phyloP scores from a whole-genome alignment of 2,329 filamentous ascomycete genomes.

The Phialophora macrospora region DNA sequence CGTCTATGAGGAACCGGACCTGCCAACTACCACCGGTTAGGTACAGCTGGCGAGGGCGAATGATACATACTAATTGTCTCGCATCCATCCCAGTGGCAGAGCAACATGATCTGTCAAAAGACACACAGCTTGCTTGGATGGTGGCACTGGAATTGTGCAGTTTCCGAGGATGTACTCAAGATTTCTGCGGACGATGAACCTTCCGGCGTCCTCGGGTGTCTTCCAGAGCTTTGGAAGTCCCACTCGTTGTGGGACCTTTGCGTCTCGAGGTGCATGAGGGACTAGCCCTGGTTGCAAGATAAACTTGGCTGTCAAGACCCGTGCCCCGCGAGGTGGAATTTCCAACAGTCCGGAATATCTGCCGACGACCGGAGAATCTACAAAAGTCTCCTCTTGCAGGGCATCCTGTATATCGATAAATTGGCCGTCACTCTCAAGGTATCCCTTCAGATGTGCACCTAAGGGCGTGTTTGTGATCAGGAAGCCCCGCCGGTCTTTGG shows the following conservation, averaged over 20 bases:
- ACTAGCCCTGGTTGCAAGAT: slow-evolving; percentile 14
- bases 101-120: slow-evolving; percentile 28
- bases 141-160: slow-evolving; percentile 19
- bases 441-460: slow-evolving; percentile 21
- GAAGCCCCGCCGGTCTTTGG: not conserved
- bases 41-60: not conserved
- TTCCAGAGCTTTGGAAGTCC: slow-evolving; percentile 19
- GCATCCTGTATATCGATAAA: not conserved
- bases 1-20: slow-evolving; percentile 25
- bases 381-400: slow-evolving; percentile 7
- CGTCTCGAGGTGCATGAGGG: not conserved
- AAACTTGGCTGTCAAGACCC: slow-evolving; percentile 19
- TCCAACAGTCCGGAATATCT: slow-evolving; percentile 2
- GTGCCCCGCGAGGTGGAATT: slow-evolving; percentile 4
- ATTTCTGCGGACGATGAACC: slow-evolving; percentile 28
- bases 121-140: slow-evolving; percentile 19
- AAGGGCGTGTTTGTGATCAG: slow-evolving; percentile 16
- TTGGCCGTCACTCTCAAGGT: slow-evolving; percentile 10
- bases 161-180: slow-evolving; percentile 30
- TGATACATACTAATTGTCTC: slow-evolving; percentile 27
- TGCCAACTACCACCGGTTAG: slow-evolving; percentile 27
- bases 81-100: slow-evolving; percentile 29
- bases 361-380: slow-evolving; percentile 5
- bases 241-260: not conserved
- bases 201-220: slow-evolving; percentile 10